phyloP scores from a whole-genome alignment of 768 basidiomycete species.

The Termitomyces sp. region DNA sequence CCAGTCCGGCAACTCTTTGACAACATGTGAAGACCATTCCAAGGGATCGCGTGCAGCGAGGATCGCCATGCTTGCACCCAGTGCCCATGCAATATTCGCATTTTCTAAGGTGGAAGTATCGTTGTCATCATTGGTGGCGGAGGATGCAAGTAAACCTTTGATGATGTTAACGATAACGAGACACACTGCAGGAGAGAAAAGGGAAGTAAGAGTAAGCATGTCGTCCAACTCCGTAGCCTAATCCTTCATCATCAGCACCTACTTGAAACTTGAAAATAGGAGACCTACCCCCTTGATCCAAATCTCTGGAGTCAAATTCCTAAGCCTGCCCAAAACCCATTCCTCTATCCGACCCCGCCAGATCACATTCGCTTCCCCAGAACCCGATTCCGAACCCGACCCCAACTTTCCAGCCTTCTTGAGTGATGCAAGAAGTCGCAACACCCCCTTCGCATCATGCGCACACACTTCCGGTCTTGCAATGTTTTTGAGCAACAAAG shows the following conservation, averaged over 20 bases:
- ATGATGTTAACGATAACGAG: constrained; percentile 40
- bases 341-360: constrained; percentile 47
- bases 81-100: constrained; percentile 35
- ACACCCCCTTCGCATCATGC: constrained; percentile 31
- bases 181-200: constrained; percentile 43
- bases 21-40: constrained; percentile 42
- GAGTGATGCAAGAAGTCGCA: constrained; percentile 49
- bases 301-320: constrained; percentile 24
- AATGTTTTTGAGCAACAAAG: constrained; percentile 49
- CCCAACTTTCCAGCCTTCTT: constrained; percentile 42
- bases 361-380: constrained; percentile 38
- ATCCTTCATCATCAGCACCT: not conserved
- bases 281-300: constrained; percentile 35
- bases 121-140: constrained; percentile 5
- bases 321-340: constrained; percentile 41
- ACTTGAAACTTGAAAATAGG: not conserved
- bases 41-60: constrained; percentile 36
- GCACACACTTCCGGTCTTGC: constrained; percentile 36
- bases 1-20: constrained; percentile 43
- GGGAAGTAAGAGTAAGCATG: constrained; percentile 45
- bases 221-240: constrained; percentile 42
- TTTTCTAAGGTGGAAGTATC: constrained; percentile 26
- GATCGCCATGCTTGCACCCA: constrained; percentile 55
- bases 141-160: constrained; percentile 27
- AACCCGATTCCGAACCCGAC: constrained; percentile 43